Evolutionary conservation across 331 rosid species (phyloP), one percentile per base, ranked within the genome.

Genomic region (Malus hybrid): DNA sequence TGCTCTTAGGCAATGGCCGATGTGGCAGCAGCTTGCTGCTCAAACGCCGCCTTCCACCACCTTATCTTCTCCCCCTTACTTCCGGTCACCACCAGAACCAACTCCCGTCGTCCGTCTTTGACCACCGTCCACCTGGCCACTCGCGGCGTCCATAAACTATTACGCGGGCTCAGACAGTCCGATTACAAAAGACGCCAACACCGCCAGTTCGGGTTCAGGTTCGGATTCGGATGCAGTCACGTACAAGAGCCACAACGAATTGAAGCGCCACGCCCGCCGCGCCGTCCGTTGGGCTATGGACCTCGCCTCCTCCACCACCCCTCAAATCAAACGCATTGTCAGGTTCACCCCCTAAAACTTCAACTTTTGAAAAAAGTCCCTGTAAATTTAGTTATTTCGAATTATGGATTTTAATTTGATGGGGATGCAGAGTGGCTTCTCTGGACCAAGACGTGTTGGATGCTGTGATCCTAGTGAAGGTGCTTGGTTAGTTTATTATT

Each of bases 221-320:
- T 42, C 64, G 31, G 85, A 44, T n/a, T 82, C 86, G 4, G 93
- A 85, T 46, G 4, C 72, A 2, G 86, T 83, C 19, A 54, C 27
- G 0, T 73, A 33, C 59, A 93, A 86, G 86, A 92, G 97, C 83
- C 96, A 97, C 62, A 95, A 92, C 83, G 84, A 93, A 74, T 42
- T 89, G 84, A 95, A 95, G 76, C 90, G 93, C 54, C 87, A 95
- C 73, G 97, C 99, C 46, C 91, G 78, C 20, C 93, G 96, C 61
- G 92, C 97, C 19, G 89, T 95, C 67, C 87, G 73, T 19, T 95
- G 97, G 97, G 97, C 87, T 18, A 86, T 86, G 92, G 92, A 90
- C 64, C 89, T 95, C 33, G 88, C 93, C 19, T 80, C 90, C 77
- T 90, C 92, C 86, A 87, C 97, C 32, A 55, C 72, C 39, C 91